phyloP scores from a whole-genome alignment of 352 stramenopile species.

The Phytophthora multivora region DNA sequence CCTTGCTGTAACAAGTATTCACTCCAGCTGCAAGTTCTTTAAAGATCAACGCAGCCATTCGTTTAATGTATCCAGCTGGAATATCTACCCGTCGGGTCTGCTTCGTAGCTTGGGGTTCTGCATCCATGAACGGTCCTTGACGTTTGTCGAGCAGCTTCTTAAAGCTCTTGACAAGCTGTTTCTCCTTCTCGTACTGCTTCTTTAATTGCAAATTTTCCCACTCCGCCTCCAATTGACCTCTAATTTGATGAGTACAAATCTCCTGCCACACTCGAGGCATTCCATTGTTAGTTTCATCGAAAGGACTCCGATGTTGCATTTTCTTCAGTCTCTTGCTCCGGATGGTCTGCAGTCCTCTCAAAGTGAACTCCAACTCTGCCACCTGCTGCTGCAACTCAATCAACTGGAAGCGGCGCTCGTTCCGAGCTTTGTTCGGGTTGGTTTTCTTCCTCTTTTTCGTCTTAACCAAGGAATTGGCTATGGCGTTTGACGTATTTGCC shows the following conservation, averaged over 20 bases:
- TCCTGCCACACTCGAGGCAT: slow-evolving; percentile 32
- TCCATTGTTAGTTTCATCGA: background rate
- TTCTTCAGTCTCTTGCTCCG: background rate
- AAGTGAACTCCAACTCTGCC: slow-evolving; percentile 19
- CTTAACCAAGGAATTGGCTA: background rate
- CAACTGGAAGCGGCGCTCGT: slow-evolving; percentile 32
- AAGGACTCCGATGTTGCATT: background rate
- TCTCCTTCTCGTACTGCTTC: slow-evolving; percentile 30
- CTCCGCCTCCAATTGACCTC: slow-evolving; percentile 19
- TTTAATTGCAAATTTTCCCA: slow-evolving; percentile 37
- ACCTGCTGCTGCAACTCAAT: slow-evolving; percentile 19
- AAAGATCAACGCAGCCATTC: slow-evolving; percentile 32
- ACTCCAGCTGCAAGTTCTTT: slow-evolving; percentile 36
- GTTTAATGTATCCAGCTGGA: slow-evolving; percentile 16
- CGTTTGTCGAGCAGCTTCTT: slow-evolving; percentile 31
- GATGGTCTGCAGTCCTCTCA: slow-evolving; percentile 15
- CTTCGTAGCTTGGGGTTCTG: slow-evolving; percentile 7
- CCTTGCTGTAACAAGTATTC: slow-evolving; percentile 34
- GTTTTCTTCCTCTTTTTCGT: slow-evolving; percentile 23
- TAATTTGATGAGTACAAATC: slow-evolving; percentile 23
- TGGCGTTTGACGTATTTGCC: background rate
- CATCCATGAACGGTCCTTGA: background rate
- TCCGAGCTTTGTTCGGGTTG: slow-evolving; percentile 35
- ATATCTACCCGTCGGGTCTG: slow-evolving; percentile 19
- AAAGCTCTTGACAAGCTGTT: slow-evolving; percentile 32